These are phyloP conservation scores for Cryphonectria nitschkei DNA, from an alignment of 2,329 filamentous ascomycete genomes.

Conservation along the genomic window DNA sequence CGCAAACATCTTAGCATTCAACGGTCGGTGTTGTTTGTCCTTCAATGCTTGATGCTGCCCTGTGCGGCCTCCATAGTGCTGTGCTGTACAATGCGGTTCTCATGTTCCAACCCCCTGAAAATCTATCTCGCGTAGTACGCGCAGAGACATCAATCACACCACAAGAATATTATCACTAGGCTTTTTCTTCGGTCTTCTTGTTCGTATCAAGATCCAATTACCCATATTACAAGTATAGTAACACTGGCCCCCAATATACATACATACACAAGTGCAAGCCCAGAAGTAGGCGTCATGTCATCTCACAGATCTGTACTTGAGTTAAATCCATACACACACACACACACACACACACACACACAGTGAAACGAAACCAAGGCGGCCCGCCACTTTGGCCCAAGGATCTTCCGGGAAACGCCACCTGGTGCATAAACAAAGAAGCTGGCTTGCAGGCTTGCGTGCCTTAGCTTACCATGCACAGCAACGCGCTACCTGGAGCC, in stretches of 20 bases:
- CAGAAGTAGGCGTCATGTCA: neutral
- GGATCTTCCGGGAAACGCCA: neutral
- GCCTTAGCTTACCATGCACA: neutral
- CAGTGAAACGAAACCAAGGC: conserved; percentile 24
- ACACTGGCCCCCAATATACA: neutral
- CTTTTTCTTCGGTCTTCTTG: too few species aligned
- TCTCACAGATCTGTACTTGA: neutral
- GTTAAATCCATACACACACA: neutral
- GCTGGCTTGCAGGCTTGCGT: neutral
- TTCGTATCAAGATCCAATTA: too few species aligned
- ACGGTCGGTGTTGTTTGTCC: neutral
- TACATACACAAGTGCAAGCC: neutral
- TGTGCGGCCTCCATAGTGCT: neutral
- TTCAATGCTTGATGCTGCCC: neutral
- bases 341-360: neutral
- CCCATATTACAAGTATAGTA: too few species aligned
- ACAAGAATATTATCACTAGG: too few species aligned
- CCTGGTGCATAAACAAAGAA: neutral
- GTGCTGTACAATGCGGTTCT: neutral
- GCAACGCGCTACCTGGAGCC: neutral
- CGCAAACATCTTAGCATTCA: conserved; percentile 4
- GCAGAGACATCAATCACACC: neutral
- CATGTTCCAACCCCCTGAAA: neutral
- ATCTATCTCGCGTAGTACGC: neutral
- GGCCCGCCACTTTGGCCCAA: conserved; percentile 2